Evolutionary conservation across 495 filamentous ascomycete genomes (phyloP).

Genomic region (Collariella sp.): DNA sequence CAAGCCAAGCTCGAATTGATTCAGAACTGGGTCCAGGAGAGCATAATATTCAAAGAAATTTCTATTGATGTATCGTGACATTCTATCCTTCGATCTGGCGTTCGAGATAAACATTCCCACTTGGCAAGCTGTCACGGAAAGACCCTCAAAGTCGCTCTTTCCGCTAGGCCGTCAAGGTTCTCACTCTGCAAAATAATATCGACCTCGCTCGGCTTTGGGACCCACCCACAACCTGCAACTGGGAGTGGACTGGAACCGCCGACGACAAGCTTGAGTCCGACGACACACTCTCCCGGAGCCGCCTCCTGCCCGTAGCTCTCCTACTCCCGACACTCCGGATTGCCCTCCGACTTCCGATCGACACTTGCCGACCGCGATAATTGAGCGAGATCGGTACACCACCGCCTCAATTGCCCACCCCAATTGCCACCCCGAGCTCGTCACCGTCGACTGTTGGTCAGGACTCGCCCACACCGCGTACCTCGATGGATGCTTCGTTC

Average conservation of each 20-base stretch:
- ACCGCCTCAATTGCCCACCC: neutral
- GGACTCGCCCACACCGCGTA: neutral
- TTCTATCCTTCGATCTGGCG: too few species aligned
- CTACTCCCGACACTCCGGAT: neutral
- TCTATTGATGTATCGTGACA: too few species aligned
- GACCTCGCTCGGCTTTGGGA: constrained; percentile 2
- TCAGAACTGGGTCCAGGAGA: too few species aligned
- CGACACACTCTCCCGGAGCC: constrained; percentile 1
- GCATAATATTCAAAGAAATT: too few species aligned
- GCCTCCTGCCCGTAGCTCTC: constrained; percentile 2
- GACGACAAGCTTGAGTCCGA: too few species aligned
- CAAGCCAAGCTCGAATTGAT: neutral
- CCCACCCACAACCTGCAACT: constrained; percentile 9
- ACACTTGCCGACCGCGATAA: neutral
- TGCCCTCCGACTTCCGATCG: neutral
- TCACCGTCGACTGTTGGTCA: neutral
- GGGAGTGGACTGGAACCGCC: too few species aligned
- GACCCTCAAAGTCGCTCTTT: neutral
- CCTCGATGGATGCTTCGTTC: constrained; percentile 20
- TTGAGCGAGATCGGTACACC: neutral
- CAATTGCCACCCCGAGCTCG: neutral
- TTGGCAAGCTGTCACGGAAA: too few species aligned
- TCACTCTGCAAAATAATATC: constrained; percentile 20
- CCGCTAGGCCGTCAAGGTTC: constrained; percentile 21
- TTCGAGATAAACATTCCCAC: too few species aligned